Evolutionary conservation across 2,329 filamentous ascomycete genomes (phyloP).

Genomic region (Neoscytalidium dimidiatum): DNA sequence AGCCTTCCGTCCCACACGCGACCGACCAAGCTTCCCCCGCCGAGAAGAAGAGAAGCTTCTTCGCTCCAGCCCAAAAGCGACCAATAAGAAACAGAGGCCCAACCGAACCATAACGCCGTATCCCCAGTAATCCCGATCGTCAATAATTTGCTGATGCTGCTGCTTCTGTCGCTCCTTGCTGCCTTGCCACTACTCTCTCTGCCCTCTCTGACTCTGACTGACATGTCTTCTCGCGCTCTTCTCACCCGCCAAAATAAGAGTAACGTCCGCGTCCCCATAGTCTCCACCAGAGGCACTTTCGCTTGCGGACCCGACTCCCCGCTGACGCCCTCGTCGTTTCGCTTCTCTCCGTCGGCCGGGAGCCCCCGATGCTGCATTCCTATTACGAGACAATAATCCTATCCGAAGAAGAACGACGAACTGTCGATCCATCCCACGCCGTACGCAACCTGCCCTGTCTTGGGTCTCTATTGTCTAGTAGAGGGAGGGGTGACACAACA

Average conservation of each 20-base stretch:
- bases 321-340: background rate
- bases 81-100: background rate
- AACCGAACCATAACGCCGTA: background rate
- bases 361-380: background rate
- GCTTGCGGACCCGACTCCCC: background rate
- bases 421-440: background rate
- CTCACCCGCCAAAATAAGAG: background rate
- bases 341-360: background rate
- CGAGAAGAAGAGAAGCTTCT: background rate
- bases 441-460: background rate
- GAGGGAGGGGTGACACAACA: background rate
- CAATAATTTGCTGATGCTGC: background rate
- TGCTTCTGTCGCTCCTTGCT: background rate
- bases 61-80: background rate
- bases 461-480: background rate
- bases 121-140: background rate
- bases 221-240: background rate
- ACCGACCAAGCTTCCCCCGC: background rate
- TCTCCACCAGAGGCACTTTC: background rate
- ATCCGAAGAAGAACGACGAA: background rate
- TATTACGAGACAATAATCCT: background rate
- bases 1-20: too few relatives aligned
- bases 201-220: background rate
- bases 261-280: background rate
- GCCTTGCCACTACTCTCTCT: background rate